Base-by-base conservation (phyloP, 805 yeast species). In the Metschnikowia orientalis region DNA sequence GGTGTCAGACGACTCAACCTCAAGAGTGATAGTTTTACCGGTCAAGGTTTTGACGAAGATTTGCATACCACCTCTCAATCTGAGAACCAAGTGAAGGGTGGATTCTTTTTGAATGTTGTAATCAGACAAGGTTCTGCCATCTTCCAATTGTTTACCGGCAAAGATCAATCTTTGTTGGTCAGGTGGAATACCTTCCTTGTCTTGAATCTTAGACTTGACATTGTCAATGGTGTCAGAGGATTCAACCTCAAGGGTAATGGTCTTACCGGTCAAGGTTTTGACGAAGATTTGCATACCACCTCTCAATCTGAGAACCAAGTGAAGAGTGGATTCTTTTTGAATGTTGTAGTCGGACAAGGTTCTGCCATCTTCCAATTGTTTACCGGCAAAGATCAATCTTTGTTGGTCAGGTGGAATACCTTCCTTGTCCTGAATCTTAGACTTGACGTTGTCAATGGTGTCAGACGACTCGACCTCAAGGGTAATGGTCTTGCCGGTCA, bases 391-490 rank as follows among this genome's bases (percentile, higher is more conserved):
- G 37, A 65, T 66, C 46, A 63, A 53, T 57, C 70, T 55, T 44
- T 59, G 69, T 42, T 67, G 70, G 53, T 63, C 70, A 24, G 69
- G 70, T 35, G 71, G 69, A 35, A 59, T 63, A 40, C 69, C 70
- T 38, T 61, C 66, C 54, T 62, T 62, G 47, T 61, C 67, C 41
- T 65, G 68, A 25, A 63, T 61, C 51, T 64, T 63, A 19, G 66
- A 53, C 54, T 63, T 64, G 45, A 89, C 96, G 58, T 86, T 87
- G 78, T 88, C 96, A 62, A 90, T 87, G 46, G 96, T 87, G 77
- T 89, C 97, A 41, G 95, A 86, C 46, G 97, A 87, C 75, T 89
- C 96, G 51, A 88, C 97, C 75, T 89, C 97, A 51, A 89, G 79
- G 64, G 97, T 89, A 42, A 75, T 74, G 25, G 79, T 75, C 61